phyloP scores from a whole-genome alignment of 495 filamentous ascomycete species.

The Aspergillus ostianus region DNA sequence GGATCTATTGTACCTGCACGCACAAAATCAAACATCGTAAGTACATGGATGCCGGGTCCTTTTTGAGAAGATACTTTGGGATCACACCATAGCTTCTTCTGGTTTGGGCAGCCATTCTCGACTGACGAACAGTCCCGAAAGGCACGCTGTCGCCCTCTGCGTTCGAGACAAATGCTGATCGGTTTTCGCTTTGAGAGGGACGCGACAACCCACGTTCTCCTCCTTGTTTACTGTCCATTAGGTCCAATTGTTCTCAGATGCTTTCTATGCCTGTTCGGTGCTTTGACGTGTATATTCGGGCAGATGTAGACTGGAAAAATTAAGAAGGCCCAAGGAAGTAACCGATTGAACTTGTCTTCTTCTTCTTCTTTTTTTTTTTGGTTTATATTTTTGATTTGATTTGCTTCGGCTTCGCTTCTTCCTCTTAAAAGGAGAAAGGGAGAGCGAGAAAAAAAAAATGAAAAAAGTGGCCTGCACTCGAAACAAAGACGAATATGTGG shows the following conservation, averaged over 20 bases:
- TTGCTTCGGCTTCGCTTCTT: not conserved
- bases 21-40: slow-evolving; percentile 13
- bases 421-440: slow-evolving; percentile 8
- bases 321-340: not conserved
- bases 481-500: slow-evolving; percentile 3
- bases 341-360: not conserved
- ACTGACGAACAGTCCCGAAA: slow-evolving; percentile 20
- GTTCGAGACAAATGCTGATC: slow-evolving; percentile 11
- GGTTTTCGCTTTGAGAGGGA: slow-evolving; percentile 9
- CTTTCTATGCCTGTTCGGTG: not conserved
- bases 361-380: slow-evolving; percentile 5
- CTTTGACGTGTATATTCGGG: not conserved
- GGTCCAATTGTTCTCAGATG: slow-evolving; percentile 8
- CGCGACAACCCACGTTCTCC: not conserved
- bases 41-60: not conserved
- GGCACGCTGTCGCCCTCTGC: slow-evolving; percentile 17
- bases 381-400: not conserved
- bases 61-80: not conserved
- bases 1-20: slow-evolving; percentile 40
- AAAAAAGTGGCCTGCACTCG: slow-evolving; percentile 22
- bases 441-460: slow-evolving; percentile 6
- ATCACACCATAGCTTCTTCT: slow-evolving; percentile 39
- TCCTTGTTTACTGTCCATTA: slow-evolving; percentile 9
- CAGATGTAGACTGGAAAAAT: not conserved
- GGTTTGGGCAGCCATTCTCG: slow-evolving; percentile 21